phyloP scores from a whole-genome alignment of 2,329 filamentous ascomycete genomes.

The Trichophyton verrucosum region DNA sequence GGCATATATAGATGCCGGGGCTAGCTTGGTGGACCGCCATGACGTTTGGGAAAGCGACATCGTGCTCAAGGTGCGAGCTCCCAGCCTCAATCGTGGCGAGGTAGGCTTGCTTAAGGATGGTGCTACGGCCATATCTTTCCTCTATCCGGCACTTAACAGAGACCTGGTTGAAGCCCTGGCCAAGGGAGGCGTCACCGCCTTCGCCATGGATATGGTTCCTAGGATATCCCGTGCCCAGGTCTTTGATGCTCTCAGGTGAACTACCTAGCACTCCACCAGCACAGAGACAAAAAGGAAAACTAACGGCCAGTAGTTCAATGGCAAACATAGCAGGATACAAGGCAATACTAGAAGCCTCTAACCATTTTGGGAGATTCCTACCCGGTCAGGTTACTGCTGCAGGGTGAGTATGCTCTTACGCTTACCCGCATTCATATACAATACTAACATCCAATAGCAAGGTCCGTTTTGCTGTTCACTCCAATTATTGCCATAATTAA shows the following conservation, averaged over 20 bases:
- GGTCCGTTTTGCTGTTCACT: slow-evolving; percentile 7
- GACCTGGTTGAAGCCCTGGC: slow-evolving; percentile 61
- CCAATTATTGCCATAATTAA: slow-evolving; percentile 5
- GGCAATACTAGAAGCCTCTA: slow-evolving; percentile 77
- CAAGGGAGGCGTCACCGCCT: slow-evolving; percentile 56
- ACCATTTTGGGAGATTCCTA: slow-evolving; percentile 76
- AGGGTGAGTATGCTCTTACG: slow-evolving; percentile 37
- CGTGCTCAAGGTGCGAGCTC: slow-evolving; percentile 70
- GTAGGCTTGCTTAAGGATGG: slow-evolving; percentile 54
- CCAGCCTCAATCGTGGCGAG: slow-evolving; percentile 51
- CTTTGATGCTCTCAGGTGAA: slow-evolving; percentile 59
- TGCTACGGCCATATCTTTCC: slow-evolving; percentile 66
- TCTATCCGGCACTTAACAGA: slow-evolving; percentile 73
- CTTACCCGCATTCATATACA: neutral
- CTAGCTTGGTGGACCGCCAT: slow-evolving; percentile 57
- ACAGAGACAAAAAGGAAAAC: neutral
- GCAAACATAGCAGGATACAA: slow-evolving; percentile 92
- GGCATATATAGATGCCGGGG: slow-evolving; percentile 66
- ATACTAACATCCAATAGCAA: slow-evolving; percentile 19
- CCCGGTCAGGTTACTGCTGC: slow-evolving; percentile 85
- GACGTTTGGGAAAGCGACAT: slow-evolving; percentile 69
- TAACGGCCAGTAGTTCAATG: slow-evolving; percentile 54
- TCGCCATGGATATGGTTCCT: slow-evolving; percentile 89
- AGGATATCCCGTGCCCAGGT: slow-evolving; percentile 79
- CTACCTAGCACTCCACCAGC: neutral